These are phyloP conservation scores for Colletotrichum gigasporum DNA, from an alignment of 2,329 filamentous ascomycete species.

Conservation along the genomic window DNA sequence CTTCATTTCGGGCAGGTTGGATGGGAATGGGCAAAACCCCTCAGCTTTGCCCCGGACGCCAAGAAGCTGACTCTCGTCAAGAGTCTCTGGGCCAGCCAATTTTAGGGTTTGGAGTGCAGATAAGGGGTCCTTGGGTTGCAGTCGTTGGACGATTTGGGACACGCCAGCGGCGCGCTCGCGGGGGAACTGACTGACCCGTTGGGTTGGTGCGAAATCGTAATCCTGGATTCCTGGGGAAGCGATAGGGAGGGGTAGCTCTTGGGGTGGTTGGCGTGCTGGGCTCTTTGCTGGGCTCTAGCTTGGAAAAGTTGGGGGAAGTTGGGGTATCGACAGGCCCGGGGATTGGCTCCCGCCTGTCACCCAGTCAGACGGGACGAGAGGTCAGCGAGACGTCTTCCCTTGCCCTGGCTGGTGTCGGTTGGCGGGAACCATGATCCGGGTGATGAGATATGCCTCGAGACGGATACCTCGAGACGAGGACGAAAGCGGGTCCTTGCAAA, in stretches of 20 bases:
- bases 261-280: slow-evolving; percentile 16
- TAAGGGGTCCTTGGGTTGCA: slow-evolving; percentile 29
- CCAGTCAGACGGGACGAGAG: slow-evolving; percentile 14
- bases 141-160: slow-evolving; percentile 24
- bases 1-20: slow-evolving; percentile 11
- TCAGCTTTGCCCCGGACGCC: slow-evolving; percentile 17
- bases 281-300: not conserved
- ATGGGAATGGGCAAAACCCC: slow-evolving; percentile 14
- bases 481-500: not conserved
- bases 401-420: not conserved
- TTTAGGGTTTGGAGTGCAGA: slow-evolving; percentile 27
- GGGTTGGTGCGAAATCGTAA: slow-evolving; percentile 22
- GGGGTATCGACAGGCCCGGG: slow-evolving; percentile 24
- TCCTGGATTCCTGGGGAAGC: slow-evolving; percentile 27
- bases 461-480: not conserved
- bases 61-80: slow-evolving; percentile 25
- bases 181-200: slow-evolving; percentile 17
- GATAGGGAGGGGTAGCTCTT: slow-evolving; percentile 14
- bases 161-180: slow-evolving; percentile 23
- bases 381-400: not conserved
- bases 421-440: not conserved
- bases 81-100: slow-evolving; percentile 19
- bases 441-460: slow-evolving; percentile 2
- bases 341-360: slow-evolving; percentile 19
- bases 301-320: slow-evolving; percentile 28